Evolutionary conservation across 2,329 filamentous ascomycete genomes (phyloP), one percentile per base, ranked within the genome.

Genomic region (Leptographium lundbergii): DNA sequence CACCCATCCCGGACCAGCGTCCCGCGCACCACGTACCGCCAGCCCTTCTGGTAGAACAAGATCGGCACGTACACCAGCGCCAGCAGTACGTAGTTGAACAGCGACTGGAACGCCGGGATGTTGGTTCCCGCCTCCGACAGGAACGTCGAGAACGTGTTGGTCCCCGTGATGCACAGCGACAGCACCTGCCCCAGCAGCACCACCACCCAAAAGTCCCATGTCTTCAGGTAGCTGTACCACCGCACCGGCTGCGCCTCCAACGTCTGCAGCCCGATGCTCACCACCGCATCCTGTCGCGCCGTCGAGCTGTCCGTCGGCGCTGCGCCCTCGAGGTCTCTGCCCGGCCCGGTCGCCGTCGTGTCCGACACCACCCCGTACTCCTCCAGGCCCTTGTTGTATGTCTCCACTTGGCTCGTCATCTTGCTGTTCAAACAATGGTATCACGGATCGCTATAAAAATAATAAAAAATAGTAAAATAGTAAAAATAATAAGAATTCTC

Each of bases 81-180:
- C 63, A 99, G 81, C 56, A 96, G 74, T 51, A 91, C 80, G 73
- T 99, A 99, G 74, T 94, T 96, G 80, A 96, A 95, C 67, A 97
- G 82, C 34, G 89, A 90, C 75, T 99, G 94, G 76, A 97, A 96
- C 59, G 94, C 90, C 9, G 94, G 94, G 65, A 97, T 95, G 62
- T 82, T 90, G 64, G 87, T 91, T 56, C 84, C 81, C 6, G 74
- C 72, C 11, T 70, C 67, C 60, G 78, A 79, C 34, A 99, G 83
- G 59, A 96, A 82, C 29, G 81, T 82, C 45, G 87, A 89, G 69
- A 97, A 89, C 54, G 94, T 97, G 77, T 95, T 96, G 56, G 91
- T 96, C 34, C 83, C 85, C 1, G 91, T 96, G 73, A 95, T 94
- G 75, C 90, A 91, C 61, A 99, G 82, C 5, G 91, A 85, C 52